A percentile compares a stretch with the other conserved stretches of the same genome.
These are phyloP conservation scores for Suillus americanus DNA, from an alignment of 768 basidiomycete genomes.

Conservation along the genomic window DNA sequence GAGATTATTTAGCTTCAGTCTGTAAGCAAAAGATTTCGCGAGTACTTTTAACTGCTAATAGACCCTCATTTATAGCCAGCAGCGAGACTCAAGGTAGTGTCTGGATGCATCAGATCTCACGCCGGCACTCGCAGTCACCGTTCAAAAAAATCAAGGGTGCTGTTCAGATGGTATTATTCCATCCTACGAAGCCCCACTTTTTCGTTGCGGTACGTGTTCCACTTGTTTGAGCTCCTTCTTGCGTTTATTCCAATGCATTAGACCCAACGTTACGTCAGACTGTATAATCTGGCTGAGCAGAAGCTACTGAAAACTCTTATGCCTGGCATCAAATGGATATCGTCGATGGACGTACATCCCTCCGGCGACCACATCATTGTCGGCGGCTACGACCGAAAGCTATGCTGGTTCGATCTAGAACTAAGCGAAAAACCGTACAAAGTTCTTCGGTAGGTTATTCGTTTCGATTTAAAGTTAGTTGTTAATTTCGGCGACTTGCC, in stretches of 20 bases:
- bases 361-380: conserved; percentile 96
- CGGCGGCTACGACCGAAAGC: conserved; percentile 94
- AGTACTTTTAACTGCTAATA: conserved; percentile 2
- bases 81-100: conserved; percentile 77
- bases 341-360: conserved; percentile 94
- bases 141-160: conserved; percentile 94
- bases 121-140: conserved; percentile 94
- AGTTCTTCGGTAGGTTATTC: conserved; percentile 66
- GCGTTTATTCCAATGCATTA: conserved; percentile 31
- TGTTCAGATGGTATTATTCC: conserved; percentile 92
- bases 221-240: conserved; percentile 12
- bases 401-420: conserved; percentile 99
- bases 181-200: conserved; percentile 92
- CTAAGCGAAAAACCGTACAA: conserved; percentile 97
- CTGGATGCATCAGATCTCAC: conserved; percentile 94
- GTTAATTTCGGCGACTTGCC: conserved; percentile 12
- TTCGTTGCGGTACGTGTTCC: conserved; percentile 83
- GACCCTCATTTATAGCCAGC: conserved; percentile 42
- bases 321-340: conserved; percentile 98
- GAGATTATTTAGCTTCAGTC: conserved; percentile 94
- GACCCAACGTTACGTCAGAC: conserved; percentile 95
- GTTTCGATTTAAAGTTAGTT: conserved; percentile 1
- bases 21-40: conserved; percentile 56
- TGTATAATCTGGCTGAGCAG: conserved; percentile 95
- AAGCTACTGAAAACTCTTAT: conserved; percentile 89